Conservation (phyloP, 495 filamentous ascomycete species). For the Amorphotheca resinae region DNA sequence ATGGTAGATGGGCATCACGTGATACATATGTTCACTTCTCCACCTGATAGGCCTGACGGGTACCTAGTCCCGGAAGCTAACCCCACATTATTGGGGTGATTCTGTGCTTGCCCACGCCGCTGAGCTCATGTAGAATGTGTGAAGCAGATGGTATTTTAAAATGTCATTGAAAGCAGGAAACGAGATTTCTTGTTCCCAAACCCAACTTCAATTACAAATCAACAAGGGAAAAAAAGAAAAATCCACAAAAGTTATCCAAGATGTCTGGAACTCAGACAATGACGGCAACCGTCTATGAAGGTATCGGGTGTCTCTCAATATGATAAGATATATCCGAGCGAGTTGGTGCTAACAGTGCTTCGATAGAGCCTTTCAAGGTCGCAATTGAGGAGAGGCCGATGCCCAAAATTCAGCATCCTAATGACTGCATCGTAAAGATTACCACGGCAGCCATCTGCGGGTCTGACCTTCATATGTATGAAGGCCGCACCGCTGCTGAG, state of each 20-base stretch:
- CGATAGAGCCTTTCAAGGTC: slow-evolving; percentile 15
- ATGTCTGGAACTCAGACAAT: slow-evolving; percentile 17
- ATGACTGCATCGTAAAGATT: slow-evolving; percentile 43
- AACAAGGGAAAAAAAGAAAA: neutral
- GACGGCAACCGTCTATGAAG: slow-evolving; percentile 14
- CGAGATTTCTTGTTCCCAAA: neutral
- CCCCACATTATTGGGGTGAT: no score
- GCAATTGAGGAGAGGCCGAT: slow-evolving; percentile 28
- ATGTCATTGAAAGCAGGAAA: no score
- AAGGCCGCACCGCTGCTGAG: slow-evolving; percentile 8
- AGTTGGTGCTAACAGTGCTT: neutral
- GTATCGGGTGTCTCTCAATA: slow-evolving; percentile 1
- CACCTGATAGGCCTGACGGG: no score
- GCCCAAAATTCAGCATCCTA: slow-evolving; percentile 39
- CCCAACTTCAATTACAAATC: neutral
- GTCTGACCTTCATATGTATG: slow-evolving; percentile 16
- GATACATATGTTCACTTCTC: no score
- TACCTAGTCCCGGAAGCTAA: no score
- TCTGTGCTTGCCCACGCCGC: no score
- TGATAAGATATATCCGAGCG: neutral
- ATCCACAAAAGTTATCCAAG: neutral
- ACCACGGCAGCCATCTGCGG: slow-evolving; percentile 47
- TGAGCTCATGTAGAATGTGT: no score
- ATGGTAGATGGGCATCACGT: no score
- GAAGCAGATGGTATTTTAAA: no score